Evolutionary conservation across 148 eudicot species (phyloP).

Genomic region (Fagopyrum tataricum): DNA sequence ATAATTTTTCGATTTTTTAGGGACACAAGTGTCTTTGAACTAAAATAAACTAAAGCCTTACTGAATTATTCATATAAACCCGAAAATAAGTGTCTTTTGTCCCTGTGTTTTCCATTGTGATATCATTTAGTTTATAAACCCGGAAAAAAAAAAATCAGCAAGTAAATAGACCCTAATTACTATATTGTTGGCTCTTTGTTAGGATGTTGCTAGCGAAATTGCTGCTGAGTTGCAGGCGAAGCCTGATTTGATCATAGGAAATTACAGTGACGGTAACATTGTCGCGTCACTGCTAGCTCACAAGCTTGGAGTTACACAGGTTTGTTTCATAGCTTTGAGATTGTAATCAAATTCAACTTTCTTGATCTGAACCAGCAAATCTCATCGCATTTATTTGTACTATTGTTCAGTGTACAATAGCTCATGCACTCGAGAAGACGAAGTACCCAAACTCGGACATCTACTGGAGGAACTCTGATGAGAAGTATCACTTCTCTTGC

Average conservation of each 20-base stretch:
- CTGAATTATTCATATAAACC: too few relatives aligned
- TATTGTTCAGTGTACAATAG: constrained; percentile 71
- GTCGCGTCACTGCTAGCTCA: constrained; percentile 92
- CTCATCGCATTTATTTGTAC: background rate
- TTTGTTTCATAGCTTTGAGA: constrained; percentile 18
- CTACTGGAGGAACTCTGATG: constrained; percentile 77
- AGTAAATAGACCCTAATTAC: too few relatives aligned
- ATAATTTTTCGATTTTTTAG: too few relatives aligned
- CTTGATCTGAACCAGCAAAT: background rate
- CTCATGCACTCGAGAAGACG: constrained; percentile 94
- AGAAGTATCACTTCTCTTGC: constrained; percentile 89
- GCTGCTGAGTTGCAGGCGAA: constrained; percentile 77
- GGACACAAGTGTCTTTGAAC: too few relatives aligned
- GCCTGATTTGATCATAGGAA: constrained; percentile 91
- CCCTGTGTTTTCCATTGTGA: too few relatives aligned
- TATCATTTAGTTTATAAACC: too few relatives aligned
- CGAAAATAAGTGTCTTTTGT: too few relatives aligned
- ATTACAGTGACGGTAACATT: constrained; percentile 95
- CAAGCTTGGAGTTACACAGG: constrained; percentile 93
- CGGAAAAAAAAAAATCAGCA: too few relatives aligned
- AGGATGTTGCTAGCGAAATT: constrained; percentile 93
- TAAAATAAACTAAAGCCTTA: too few relatives aligned
- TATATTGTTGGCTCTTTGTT: constrained; percentile 2
- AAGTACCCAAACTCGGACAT: constrained; percentile 95
- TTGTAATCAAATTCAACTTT: background rate